A percentile compares a stretch with the other conserved stretches of the same genome.
phyloP scores from a whole-genome alignment of 2,329 filamentous ascomycete genomes.

The Fusarium solani-melongenae region DNA sequence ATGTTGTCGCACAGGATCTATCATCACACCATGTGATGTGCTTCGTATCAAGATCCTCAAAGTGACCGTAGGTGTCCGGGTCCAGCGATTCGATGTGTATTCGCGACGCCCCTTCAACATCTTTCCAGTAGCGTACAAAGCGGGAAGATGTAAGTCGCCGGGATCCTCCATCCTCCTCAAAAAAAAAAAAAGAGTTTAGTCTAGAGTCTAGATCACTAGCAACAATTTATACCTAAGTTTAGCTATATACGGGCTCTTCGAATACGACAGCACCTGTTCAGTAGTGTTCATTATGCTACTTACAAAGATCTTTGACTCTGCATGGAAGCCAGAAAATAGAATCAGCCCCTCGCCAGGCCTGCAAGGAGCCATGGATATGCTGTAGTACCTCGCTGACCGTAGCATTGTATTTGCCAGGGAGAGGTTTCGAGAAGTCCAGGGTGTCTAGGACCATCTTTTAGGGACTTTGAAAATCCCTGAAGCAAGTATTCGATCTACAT shows the following conservation, averaged over 20 bases:
- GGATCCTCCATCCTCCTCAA: no score
- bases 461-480: neutral
- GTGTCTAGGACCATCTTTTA: neutral
- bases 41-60: neutral
- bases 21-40: neutral
- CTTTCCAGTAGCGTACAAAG: neutral
- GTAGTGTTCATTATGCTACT: no score
- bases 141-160: no score
- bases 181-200: no score
- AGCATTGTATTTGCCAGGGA: slow-evolving; percentile 15
- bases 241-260: no score
- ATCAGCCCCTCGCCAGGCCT: slow-evolving; percentile 17
- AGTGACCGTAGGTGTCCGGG: neutral
- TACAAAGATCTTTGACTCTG: no score
- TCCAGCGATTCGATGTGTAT: neutral
- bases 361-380: slow-evolving; percentile 20
- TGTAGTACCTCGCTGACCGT: slow-evolving; percentile 19
- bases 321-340: slow-evolving; percentile 4
- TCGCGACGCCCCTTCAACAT: neutral
- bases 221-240: no score
- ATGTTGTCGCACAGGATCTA: neutral
- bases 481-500: neutral
- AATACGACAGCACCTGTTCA: no score
- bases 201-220: no score
- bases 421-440: slow-evolving; percentile 4